Evolutionary conservation across 31 red algal species (phyloP), one percentile per base, ranked within the genome.

Genomic region (Bonnemaisonia californica): DNA sequence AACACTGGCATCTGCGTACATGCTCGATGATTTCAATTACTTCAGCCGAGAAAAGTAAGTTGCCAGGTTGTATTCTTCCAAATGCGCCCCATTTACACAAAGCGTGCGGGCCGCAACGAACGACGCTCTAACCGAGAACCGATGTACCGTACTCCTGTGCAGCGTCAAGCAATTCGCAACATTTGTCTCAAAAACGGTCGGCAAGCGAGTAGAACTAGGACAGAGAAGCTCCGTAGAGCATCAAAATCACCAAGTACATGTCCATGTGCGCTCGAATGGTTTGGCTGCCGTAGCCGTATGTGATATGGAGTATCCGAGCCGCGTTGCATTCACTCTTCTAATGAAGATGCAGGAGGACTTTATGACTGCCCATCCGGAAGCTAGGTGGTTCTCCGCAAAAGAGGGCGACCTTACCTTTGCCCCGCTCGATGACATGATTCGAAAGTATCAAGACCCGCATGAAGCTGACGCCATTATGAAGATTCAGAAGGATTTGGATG

Each of bases 401-500:
- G 77, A 81, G 22, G 65, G 40, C 45, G 11, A 73, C 40, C 37
- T 96, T 37, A 56, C 72, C 18, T 99, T 94, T 71, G 84, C 85
- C 7, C 39, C 28, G 38, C 54, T 99, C 0, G 72, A 93, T 35
- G 83, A 83, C 24, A 82, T 81, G 76, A 85, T 99, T 59, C 67
- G 76, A 21, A 96, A 95, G 71, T 99, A 99, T 77, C 97, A 99
- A 62, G 85, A 99, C 81, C 97, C 97, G 23, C 85, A 80, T 41
- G 88, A 95, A 65, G 97, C 97, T 11, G 97, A 99, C 54, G 76
- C 89, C 0, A 90, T 99, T 21, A 96, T 91, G 87, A 93, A 92
- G 74, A 95, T 99, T 82, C 89, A 99, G 73, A 93, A 80, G 69
- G 97, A 99, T 58, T 80, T 99, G 62, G 97, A 99, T 45, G 97